Percentiles rank a stretch among this genome's conserved stretches.
Conservation (phyloP, 495 filamentous ascomycete genomes). For the Sporormia fimetaria region DNA sequence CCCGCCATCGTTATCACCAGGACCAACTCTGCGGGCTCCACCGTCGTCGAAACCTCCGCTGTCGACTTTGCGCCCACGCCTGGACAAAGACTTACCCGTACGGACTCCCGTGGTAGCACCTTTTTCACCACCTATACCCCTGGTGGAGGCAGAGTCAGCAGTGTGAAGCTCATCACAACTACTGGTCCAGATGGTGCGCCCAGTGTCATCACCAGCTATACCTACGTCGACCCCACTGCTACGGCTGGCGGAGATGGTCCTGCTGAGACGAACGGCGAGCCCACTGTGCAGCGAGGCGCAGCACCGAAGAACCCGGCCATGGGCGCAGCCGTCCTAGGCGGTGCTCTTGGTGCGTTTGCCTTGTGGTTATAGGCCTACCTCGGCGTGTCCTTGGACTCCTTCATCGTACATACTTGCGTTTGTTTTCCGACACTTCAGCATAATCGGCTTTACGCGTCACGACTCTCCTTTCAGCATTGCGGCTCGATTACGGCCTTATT, state of each 20-base stretch:
- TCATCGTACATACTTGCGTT: not conserved
- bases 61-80: constrained; percentile 27
- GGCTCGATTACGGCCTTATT: too few relatives aligned
- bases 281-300: constrained; percentile 20
- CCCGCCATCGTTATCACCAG: constrained; percentile 28
- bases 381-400: too few relatives aligned
- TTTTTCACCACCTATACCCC: constrained; percentile 34
- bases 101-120: constrained; percentile 27
- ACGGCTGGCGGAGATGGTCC: constrained; percentile 4
- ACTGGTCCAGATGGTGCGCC: constrained; percentile 27
- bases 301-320: constrained; percentile 14
- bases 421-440: not conserved
- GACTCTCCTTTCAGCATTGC: constrained; percentile 4
- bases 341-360: constrained; percentile 25
- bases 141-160: constrained; percentile 25
- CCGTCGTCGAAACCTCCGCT: constrained; percentile 25
- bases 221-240: constrained; percentile 13
- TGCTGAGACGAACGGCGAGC: constrained; percentile 7
- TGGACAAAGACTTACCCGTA: constrained; percentile 30
- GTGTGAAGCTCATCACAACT: constrained; percentile 29
- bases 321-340: constrained; percentile 24
- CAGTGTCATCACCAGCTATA: constrained; percentile 30
- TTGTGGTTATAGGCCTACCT: constrained; percentile 14
- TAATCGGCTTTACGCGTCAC: too few relatives aligned
- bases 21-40: constrained; percentile 27